A percentile compares a stretch with the other conserved stretches of the same genome.
Conservation (phyloP, 208 protist genomes). For the Trichomonas vaginalis region DNA sequence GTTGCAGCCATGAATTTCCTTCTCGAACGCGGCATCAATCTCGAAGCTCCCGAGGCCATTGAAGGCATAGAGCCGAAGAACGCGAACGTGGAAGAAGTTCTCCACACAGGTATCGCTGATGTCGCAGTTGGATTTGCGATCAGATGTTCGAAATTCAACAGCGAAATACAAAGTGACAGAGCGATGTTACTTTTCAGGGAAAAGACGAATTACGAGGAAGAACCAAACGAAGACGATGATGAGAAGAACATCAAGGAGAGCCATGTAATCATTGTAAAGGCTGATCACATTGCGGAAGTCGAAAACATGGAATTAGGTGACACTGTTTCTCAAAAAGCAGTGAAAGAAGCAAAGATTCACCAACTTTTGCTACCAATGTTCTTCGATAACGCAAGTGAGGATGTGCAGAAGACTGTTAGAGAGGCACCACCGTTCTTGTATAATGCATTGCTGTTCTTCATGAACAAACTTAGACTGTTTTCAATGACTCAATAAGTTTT, state of each 20-base stretch:
- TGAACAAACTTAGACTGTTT: neutral
- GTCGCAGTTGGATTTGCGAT: neutral
- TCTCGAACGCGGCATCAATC: neutral
- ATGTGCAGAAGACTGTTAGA: neutral
- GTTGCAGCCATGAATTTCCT: neutral
- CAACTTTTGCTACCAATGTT: neutral
- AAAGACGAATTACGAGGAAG: neutral
- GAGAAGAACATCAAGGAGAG: neutral
- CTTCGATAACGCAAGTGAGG: neutral
- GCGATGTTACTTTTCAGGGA: neutral
- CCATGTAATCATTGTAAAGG: neutral
- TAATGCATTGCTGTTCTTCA: neutral
- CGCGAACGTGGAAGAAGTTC: neutral
- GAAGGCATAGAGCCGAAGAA: neutral
- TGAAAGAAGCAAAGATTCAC: neutral
- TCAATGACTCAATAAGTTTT: neutral
- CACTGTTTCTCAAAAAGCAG: neutral
- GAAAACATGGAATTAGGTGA: neutral
- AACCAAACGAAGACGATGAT: neutral
- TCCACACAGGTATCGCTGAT: neutral
- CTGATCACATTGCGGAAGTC: neutral
- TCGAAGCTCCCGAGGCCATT: neutral
- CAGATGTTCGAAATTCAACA: neutral
- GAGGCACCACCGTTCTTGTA: neutral
- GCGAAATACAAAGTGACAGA: neutral